Base-by-base conservation (phyloP, 2,329 filamentous ascomycete genomes). In the Colletotrichum sp. region DNA sequence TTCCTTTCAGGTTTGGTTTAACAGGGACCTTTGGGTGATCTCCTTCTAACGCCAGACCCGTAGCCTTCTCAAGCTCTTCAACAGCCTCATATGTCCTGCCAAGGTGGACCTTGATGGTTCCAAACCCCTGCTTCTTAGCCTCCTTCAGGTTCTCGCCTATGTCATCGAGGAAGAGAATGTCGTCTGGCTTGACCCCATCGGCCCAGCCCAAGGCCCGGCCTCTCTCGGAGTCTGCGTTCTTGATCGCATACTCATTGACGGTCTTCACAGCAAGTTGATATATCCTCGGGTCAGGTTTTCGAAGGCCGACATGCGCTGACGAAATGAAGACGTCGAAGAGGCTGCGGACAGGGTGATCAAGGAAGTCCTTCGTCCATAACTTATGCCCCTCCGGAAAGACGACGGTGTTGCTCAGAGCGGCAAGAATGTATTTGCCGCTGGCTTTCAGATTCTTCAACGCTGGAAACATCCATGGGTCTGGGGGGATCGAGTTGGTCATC, bases 101-200 rank as follows among this genome's bases (percentile, higher is more conserved):
- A 32, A 99, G 85, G 10, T 91, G 87, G 2, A 99, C 97, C 85
- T 96, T 98, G 78, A 99, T 90, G 0, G 96, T 99, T 72, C 89
- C 86, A 83, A 99, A 93, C 0, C 96, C 96, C 26, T 92, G 87
- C 65, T 89, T 89, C 84, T 89, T 94, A 1, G 93, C 97, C 60
- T 90, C 93, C 87, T 96, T 97, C 74, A 99, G 84, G 83, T 99
- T 99, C 84, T 96, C 93, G 3, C 97, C 97, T 83, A 99, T 98
- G 80, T 98, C 96, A 83, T 98, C 97, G 66, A 98, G 85, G 82
- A 99, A 99, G 6, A 98, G 85, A 60, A 98, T 88, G 71, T 98
- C 95, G 1, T 86, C 86, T 0, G 93, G 86, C 72, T 86, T 83
- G 10, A 98, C 87, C 0, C 89, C 87, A 8, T 86, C 84, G 18